Evolutionary conservation across 2,329 filamentous ascomycete species (phyloP).

Genomic region (Dactylonectria macrodidyma): DNA sequence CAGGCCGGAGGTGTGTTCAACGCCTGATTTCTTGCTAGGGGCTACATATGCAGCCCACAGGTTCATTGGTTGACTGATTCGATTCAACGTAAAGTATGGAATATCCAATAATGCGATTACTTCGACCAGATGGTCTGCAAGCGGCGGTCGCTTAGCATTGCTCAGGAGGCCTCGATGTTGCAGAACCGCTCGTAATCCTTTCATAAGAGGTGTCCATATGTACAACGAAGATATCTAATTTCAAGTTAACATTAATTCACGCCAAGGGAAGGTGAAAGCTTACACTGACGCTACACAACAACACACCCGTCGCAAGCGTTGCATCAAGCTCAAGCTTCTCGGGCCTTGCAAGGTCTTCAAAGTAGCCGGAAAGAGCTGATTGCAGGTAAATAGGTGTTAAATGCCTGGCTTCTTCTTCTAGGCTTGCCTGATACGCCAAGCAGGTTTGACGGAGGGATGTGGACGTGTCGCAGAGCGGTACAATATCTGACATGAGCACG

Average conservation of each 20-base stretch:
- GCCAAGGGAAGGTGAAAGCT: neutral
- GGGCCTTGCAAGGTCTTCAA: slow-evolving; percentile 9
- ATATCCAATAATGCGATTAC: slow-evolving; percentile 22
- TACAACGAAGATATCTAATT: slow-evolving; percentile 17
- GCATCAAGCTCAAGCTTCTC: slow-evolving; percentile 15
- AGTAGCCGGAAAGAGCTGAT: slow-evolving; percentile 12
- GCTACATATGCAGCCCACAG: slow-evolving; percentile 18
- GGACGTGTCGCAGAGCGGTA: slow-evolving; percentile 6
- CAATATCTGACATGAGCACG: slow-evolving; percentile 9
- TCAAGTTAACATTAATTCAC: neutral
- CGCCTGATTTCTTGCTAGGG: neutral
- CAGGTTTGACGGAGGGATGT: slow-evolving; percentile 6
- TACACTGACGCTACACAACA: slow-evolving; percentile 25
- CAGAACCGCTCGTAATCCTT: slow-evolving; percentile 9
- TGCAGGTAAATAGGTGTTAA: slow-evolving; percentile 17
- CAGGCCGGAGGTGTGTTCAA: slow-evolving; percentile 23
- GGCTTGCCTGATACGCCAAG: slow-evolving; percentile 23
- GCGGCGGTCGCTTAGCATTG: neutral
- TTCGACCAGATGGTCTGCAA: slow-evolving; percentile 17
- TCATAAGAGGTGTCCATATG: slow-evolving; percentile 25
- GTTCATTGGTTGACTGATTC: slow-evolving; percentile 13
- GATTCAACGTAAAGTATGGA: slow-evolving; percentile 17
- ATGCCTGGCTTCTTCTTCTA: neutral
- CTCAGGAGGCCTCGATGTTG: slow-evolving; percentile 10
- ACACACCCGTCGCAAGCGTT: slow-evolving; percentile 17